phyloP scores from a whole-genome alignment of 495 filamentous ascomycete genomes.

The Xylaria acuta region DNA sequence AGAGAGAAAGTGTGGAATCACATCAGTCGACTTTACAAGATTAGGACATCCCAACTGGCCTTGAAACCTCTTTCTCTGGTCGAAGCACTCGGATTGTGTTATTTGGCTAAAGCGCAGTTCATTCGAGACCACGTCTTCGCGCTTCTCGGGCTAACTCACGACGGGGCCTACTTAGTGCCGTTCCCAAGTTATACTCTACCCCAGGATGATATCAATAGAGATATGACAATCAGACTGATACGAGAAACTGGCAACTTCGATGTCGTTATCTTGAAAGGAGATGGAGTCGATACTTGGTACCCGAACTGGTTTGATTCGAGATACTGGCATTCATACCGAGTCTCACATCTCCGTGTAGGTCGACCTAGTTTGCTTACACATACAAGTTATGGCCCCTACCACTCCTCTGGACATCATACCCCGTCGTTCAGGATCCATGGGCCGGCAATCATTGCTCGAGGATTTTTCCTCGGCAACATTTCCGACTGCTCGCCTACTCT shows the following conservation, averaged over 20 bases:
- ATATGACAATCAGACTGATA: slow-evolving; percentile 22
- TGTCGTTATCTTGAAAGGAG: slow-evolving; percentile 9
- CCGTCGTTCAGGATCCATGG: slow-evolving; percentile 6
- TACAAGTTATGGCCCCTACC: slow-evolving; percentile 19
- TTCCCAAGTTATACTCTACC: slow-evolving; percentile 20
- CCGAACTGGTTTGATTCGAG: slow-evolving; percentile 22
- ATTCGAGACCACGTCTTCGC: slow-evolving; percentile 19
- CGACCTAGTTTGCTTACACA: slow-evolving; percentile 7
- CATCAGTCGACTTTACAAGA: slow-evolving; percentile 15
- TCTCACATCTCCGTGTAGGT: slow-evolving; percentile 3
- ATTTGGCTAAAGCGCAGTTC: slow-evolving; percentile 16
- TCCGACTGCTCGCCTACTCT: slow-evolving; percentile 21
- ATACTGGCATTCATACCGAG: slow-evolving; percentile 11
- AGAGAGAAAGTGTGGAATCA: slow-evolving; percentile 14
- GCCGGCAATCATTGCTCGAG: neutral
- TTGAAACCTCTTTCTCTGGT: slow-evolving; percentile 22
- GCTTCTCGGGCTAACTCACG: slow-evolving; percentile 21
- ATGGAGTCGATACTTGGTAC: slow-evolving; percentile 16
- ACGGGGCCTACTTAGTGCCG: slow-evolving; percentile 19
- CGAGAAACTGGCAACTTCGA: slow-evolving; percentile 21
- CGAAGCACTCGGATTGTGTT: slow-evolving; percentile 17
- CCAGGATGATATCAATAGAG: slow-evolving; percentile 13
- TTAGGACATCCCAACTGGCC: slow-evolving; percentile 13
- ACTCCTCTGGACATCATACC: slow-evolving; percentile 14
- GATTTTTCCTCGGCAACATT: slow-evolving; percentile 21